Evolutionary conservation across 176 grass and related monocot genomes (phyloP).

Genomic region (Ensete ventricosum): DNA sequence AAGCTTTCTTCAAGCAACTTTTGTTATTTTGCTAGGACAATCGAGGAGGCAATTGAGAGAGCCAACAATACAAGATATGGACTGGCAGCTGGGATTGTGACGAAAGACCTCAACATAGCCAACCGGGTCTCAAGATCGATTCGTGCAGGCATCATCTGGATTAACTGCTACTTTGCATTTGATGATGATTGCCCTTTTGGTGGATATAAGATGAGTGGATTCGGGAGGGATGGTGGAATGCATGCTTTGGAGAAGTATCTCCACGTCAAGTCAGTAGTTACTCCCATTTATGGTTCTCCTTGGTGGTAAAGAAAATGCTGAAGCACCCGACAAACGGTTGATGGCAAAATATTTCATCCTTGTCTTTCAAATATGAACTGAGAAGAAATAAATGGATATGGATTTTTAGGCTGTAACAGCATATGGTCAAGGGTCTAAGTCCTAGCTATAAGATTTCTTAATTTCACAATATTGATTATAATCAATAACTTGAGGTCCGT

Average conservation of each 20-base stretch:
- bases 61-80: constrained; percentile 7
- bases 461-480: too few species aligned
- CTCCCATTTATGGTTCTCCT: constrained; percentile 7
- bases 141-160: constrained; percentile 5
- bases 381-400: too few species aligned
- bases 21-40: neutral
- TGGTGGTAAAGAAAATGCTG: neutral
- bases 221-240: constrained; percentile 3
- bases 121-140: constrained; percentile 13
- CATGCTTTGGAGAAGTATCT: constrained; percentile 12
- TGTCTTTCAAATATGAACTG: too few species aligned
- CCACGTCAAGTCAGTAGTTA: constrained; percentile 8
- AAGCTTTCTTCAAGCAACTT: neutral
- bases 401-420: too few species aligned
- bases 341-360: too few species aligned
- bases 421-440: too few species aligned
- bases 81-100: constrained; percentile 13
- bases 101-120: constrained; percentile 1
- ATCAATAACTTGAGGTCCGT: too few species aligned
- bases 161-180: constrained; percentile 1
- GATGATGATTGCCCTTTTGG: neutral
- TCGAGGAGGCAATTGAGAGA: constrained; percentile 9
- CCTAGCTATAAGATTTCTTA: too few species aligned
- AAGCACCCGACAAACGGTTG: too few species aligned
- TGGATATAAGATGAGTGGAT: constrained; percentile 15